Conservation (phyloP, 768 basidiomycete species). For the Russula olivacea region DNA sequence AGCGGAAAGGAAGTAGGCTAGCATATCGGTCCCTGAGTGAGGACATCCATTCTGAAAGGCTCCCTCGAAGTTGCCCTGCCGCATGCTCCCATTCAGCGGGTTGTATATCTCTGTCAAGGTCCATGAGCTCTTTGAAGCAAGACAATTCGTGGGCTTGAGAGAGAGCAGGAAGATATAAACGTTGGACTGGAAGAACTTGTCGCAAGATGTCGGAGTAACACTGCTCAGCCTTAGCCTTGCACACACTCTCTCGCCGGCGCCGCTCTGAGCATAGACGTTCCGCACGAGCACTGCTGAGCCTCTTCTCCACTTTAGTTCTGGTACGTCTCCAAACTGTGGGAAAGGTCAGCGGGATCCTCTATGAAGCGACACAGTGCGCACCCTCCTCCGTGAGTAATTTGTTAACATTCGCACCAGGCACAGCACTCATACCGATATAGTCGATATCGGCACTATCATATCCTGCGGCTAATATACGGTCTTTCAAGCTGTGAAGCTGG, state of each 20-base stretch:
- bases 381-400: slow-evolving; percentile 18
- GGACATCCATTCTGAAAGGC: slow-evolving; percentile 18
- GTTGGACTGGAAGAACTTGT: slow-evolving; percentile 14
- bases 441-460: slow-evolving; percentile 20
- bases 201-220: slow-evolving; percentile 9
- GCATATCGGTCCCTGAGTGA: background rate
- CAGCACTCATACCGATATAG: background rate
- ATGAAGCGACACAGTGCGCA: background rate
- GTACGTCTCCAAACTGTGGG: slow-evolving; percentile 19
- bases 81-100: slow-evolving; percentile 14
- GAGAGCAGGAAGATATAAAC: slow-evolving; percentile 16
- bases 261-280: background rate
- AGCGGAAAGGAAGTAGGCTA: background rate
- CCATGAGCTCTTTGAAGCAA: slow-evolving; percentile 18
- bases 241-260: background rate
- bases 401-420: slow-evolving; percentile 15
- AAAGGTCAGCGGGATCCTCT: background rate
- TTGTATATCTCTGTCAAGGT: slow-evolving; percentile 9
- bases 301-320: slow-evolving; percentile 8
- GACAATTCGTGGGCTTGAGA: slow-evolving; percentile 6
- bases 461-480: slow-evolving; percentile 9
- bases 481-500: slow-evolving; percentile 5
- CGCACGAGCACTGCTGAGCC: slow-evolving; percentile 3
- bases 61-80: background rate
- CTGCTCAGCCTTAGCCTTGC: background rate